phyloP scores from a whole-genome alignment of 2,329 filamentous ascomycete genomes.

The Cercospora sp. region DNA sequence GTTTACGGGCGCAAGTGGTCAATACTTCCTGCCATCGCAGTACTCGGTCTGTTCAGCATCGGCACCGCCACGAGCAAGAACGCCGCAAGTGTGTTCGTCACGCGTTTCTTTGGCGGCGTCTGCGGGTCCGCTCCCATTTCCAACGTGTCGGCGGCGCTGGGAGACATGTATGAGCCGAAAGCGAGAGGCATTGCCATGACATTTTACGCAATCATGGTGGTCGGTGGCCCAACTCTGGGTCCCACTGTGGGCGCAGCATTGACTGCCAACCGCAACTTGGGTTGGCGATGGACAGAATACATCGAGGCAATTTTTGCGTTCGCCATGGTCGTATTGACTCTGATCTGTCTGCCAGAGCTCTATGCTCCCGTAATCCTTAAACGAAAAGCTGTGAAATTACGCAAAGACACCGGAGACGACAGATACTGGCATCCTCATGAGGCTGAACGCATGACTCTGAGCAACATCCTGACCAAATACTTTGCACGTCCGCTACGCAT shows the following conservation, averaged over 20 bases:
- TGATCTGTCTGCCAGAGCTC: slow-evolving; percentile 44
- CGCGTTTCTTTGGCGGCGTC: slow-evolving; percentile 48
- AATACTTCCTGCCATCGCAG: slow-evolving; percentile 47
- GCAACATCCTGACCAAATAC: slow-evolving; percentile 47
- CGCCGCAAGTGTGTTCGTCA: slow-evolving; percentile 42
- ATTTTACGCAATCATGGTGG: slow-evolving; percentile 45
- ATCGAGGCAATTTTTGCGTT: slow-evolving; percentile 46
- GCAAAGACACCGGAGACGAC: slow-evolving; percentile 42
- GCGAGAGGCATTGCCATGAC: slow-evolving; percentile 43
- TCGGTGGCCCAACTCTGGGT: slow-evolving; percentile 42
- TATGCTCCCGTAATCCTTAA: slow-evolving; percentile 45
- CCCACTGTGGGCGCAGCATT: slow-evolving; percentile 48
- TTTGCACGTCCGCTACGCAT: slow-evolving; percentile 47
- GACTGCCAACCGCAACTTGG: slow-evolving; percentile 41
- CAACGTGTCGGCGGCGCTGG: slow-evolving; percentile 47
- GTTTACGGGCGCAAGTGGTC: slow-evolving; percentile 48
- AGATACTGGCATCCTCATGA: slow-evolving; percentile 51
- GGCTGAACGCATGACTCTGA: slow-evolving; percentile 43
- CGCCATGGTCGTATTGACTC: slow-evolving; percentile 29
- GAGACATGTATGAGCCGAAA: slow-evolving; percentile 45
- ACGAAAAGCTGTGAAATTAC: slow-evolving; percentile 41
- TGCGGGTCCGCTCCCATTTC: slow-evolving; percentile 48
- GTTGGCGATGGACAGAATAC: slow-evolving; percentile 28
- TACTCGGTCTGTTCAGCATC: slow-evolving; percentile 50
- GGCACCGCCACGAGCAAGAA: slow-evolving; percentile 46